Evolutionary conservation across 2,329 filamentous ascomycete genomes (phyloP).

Genomic region (Karstenula rhodostoma): DNA sequence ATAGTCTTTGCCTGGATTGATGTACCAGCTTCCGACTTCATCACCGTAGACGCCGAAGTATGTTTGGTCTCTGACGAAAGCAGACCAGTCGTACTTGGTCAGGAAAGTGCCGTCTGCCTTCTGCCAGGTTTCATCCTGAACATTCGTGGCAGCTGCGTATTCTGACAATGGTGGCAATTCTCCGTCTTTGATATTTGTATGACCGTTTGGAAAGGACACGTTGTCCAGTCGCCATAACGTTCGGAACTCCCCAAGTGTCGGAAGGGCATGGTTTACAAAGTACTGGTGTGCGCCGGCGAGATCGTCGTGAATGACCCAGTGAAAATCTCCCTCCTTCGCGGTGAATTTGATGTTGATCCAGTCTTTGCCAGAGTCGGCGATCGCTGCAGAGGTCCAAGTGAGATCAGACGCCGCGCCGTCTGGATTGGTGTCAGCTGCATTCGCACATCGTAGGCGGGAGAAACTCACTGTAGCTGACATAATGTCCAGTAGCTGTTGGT

Average conservation of each 20-base stretch:
- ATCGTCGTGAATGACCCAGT: slow-evolving; percentile 61
- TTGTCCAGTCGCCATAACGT: slow-evolving; percentile 62
- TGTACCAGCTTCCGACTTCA: slow-evolving; percentile 61
- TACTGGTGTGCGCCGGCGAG: slow-evolving; percentile 65
- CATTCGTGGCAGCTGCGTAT: slow-evolving; percentile 56
- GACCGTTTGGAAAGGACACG: slow-evolving; percentile 56
- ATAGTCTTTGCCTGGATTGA: slow-evolving; percentile 60
- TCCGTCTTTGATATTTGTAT: slow-evolving; percentile 57
- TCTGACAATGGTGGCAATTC: slow-evolving; percentile 55
- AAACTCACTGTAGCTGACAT: slow-evolving; percentile 55
- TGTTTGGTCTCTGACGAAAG: slow-evolving; percentile 51
- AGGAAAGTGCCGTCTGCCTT: slow-evolving; percentile 58
- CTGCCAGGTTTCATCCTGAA: slow-evolving; percentile 64
- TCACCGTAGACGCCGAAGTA: slow-evolving; percentile 62
- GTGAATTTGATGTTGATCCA: slow-evolving; percentile 61
- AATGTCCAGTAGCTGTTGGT: slow-evolving; percentile 51
- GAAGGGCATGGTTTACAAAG: slow-evolving; percentile 60
- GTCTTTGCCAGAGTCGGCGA: slow-evolving; percentile 51
- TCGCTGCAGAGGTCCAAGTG: slow-evolving; percentile 57
- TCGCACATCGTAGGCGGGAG: neutral
- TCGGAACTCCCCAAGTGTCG: slow-evolving; percentile 59
- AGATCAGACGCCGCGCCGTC: slow-evolving; percentile 59
- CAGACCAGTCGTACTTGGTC: slow-evolving; percentile 62
- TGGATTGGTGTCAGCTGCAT: slow-evolving; percentile 27
- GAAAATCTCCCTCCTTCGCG: slow-evolving; percentile 58